Evolutionary conservation across 2,329 filamentous ascomycete species (phyloP).

Genomic region (Anthostomella pinea): DNA sequence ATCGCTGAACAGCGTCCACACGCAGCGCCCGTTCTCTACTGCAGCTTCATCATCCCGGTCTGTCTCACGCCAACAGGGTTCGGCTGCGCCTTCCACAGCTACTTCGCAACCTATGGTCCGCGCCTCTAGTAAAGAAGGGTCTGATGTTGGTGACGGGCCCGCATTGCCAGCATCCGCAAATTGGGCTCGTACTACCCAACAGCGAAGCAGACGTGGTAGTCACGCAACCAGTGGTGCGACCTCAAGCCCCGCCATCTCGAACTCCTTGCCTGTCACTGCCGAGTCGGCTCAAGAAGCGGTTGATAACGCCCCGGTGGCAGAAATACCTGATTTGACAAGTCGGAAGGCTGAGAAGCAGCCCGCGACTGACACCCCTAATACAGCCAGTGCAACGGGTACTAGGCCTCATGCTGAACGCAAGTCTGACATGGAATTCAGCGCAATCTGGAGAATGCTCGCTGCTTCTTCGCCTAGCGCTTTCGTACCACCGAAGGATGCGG

Average conservation of each 20-base stretch:
- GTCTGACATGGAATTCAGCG: conserved; percentile 23
- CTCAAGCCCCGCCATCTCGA: conserved; percentile 75
- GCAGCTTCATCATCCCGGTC: conserved; percentile 52
- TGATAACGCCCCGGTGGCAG: conserved; percentile 34
- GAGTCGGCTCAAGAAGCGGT: conserved; percentile 47
- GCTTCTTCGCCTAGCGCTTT: conserved; percentile 39
- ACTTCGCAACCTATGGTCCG: conserved; percentile 66
- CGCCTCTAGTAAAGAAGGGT: conserved; percentile 74
- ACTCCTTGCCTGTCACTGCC: conserved; percentile 51
- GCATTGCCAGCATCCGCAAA: conserved; percentile 91
- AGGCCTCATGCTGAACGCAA: conserved; percentile 6
- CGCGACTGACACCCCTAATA: conserved; percentile 12
- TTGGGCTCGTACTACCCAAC: conserved; percentile 75
- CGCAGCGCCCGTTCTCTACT: conserved; percentile 63
- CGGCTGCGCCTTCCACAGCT: conserved; percentile 36
- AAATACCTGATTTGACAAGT: conserved; percentile 26
- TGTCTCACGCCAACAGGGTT: conserved; percentile 50
- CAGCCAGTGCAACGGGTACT: conserved; percentile 4
- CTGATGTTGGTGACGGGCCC: conserved; percentile 73
- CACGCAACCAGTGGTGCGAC: conserved; percentile 78
- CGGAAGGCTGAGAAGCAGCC: conserved; percentile 30
- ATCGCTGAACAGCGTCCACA: conserved; percentile 86
- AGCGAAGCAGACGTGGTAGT: conserved; percentile 68
- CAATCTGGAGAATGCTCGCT: conserved; percentile 25
- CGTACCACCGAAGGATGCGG: conserved; percentile 15